Percentiles rank a stretch among this genome's conserved stretches.
phyloP scores from a whole-genome alignment of 116 monocot genomes.

The Phalaenopsis hybrid region DNA sequence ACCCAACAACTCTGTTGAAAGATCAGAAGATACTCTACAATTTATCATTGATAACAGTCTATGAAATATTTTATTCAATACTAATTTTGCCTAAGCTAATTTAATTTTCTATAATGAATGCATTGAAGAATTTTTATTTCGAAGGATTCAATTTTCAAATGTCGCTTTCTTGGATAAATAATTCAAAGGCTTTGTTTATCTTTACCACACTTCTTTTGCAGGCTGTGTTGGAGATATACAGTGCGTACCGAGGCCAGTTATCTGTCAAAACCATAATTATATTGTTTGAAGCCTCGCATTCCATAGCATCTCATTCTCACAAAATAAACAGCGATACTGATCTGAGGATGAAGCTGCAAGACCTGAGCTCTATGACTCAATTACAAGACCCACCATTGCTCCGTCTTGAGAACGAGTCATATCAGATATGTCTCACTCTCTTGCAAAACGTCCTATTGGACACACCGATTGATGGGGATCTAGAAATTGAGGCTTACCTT shows the following conservation, averaged over 20 bases:
- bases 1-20: not conserved
- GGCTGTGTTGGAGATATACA: conserved; percentile 87
- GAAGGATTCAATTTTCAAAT: not conserved
- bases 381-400: conserved; percentile 88
- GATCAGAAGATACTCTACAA: not conserved
- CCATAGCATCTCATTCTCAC: conserved; percentile 68
- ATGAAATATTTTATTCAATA: not conserved
- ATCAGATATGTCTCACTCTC: conserved; percentile 64
- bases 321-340: conserved; percentile 60
- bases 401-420: conserved; percentile 83
- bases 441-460: conserved; percentile 58
- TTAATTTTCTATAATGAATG: not conserved
- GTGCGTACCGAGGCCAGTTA: conserved; percentile 52
- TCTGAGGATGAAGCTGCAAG: conserved; percentile 66
- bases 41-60: not conserved
- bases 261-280: conserved; percentile 41
- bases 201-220: conserved; percentile 18
- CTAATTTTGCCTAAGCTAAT: not conserved
- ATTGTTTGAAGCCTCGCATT: conserved; percentile 77
- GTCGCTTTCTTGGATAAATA: not conserved
- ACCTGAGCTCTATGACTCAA: conserved; percentile 73
- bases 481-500: conserved; percentile 35
- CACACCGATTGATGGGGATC: conserved; percentile 12
- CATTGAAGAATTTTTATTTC: not conserved
- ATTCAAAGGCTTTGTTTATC: not conserved